Evolutionary conservation across 768 basidiomycete genomes (phyloP).

Genomic region (Leccinum disarticulatum): DNA sequence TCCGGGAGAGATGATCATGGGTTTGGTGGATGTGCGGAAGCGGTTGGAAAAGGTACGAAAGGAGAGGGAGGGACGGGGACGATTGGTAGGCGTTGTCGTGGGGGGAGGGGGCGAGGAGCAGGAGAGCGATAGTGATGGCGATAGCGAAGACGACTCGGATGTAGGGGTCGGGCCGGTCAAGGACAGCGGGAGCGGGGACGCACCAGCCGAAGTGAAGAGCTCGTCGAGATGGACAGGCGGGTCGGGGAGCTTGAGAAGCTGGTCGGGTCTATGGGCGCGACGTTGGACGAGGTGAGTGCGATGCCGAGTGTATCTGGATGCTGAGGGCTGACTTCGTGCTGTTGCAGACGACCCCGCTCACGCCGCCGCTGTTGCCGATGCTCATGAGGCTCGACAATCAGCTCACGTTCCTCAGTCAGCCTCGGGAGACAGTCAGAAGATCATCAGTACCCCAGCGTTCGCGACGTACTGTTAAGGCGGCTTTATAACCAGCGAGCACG

Average conservation of each 20-base stretch:
- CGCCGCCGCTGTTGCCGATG: conserved; percentile 78
- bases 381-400: conserved; percentile 83
- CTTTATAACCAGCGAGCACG: conserved; percentile 57
- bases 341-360: conserved; percentile 63
- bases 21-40: conserved; percentile 71
- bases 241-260: conserved; percentile 81
- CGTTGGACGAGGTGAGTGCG: conserved; percentile 71
- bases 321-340: conserved; percentile 4
- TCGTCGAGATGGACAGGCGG: conserved; percentile 80
- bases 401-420: conserved; percentile 86
- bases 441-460: fast-evolving
- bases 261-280: conserved; percentile 77
- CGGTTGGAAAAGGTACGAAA: conserved; percentile 67
- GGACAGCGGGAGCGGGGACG: conserved; percentile 14
- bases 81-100: conserved; percentile 61
- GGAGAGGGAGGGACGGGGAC: conserved; percentile 63
- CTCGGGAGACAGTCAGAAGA: conserved; percentile 42
- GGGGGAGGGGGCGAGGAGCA: conserved; percentile 12
- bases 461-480: conserved; percentile 45
- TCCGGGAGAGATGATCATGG: conserved; percentile 73
- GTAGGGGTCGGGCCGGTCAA: neutral
- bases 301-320: neutral
- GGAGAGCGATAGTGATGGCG: neutral
- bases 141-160: neutral
- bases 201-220: conserved; percentile 41